These are phyloP conservation scores for Apiotrichum porosum DNA, from an alignment of 1,284 basidiomycete species.

Conservation along the genomic window DNA sequence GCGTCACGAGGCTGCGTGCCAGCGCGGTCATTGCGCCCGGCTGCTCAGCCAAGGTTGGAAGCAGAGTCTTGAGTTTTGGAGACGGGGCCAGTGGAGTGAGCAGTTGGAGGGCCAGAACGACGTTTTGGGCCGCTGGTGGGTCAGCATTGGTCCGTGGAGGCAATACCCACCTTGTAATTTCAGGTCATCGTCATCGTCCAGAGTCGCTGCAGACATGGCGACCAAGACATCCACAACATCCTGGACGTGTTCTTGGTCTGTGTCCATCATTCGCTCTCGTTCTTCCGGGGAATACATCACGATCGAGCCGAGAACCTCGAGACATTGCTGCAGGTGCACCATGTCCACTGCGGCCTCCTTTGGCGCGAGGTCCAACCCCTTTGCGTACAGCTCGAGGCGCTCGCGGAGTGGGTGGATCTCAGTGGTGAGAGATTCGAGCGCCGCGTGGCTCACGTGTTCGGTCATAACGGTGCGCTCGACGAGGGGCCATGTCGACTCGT, in stretches of 20 bases:
- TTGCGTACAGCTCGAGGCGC: slow-evolving; percentile 27
- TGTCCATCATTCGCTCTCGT: not conserved
- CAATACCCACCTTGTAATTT: slow-evolving; percentile 1
- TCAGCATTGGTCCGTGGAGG: not conserved
- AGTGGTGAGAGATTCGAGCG: slow-evolving; percentile 5
- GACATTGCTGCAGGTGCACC: slow-evolving; percentile 3
- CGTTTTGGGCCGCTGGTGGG: slow-evolving; percentile 6
- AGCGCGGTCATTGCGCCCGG: not conserved
- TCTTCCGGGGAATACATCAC: not conserved
- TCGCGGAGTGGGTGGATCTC: slow-evolving; percentile 12
- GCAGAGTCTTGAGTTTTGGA: not conserved
- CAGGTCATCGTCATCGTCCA: slow-evolving; percentile 1
- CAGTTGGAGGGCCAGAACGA: slow-evolving; percentile 5
- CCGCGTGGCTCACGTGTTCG: not conserved
- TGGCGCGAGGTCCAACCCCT: slow-evolving; percentile 20
- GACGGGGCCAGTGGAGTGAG: slow-evolving; percentile 3
- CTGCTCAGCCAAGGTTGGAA: not conserved
- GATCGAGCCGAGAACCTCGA: not conserved
- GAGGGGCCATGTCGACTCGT: not conserved
- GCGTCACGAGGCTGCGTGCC: not conserved
- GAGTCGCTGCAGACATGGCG: not conserved
- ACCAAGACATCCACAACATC: not conserved
- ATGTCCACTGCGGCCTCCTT: slow-evolving; percentile 5
- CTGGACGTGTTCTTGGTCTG: not conserved
- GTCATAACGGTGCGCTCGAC: not conserved